These are phyloP conservation scores for Exophiala phaeomuriformis DNA, from an alignment of 2,329 filamentous ascomycete genomes.

Conservation along the genomic window DNA sequence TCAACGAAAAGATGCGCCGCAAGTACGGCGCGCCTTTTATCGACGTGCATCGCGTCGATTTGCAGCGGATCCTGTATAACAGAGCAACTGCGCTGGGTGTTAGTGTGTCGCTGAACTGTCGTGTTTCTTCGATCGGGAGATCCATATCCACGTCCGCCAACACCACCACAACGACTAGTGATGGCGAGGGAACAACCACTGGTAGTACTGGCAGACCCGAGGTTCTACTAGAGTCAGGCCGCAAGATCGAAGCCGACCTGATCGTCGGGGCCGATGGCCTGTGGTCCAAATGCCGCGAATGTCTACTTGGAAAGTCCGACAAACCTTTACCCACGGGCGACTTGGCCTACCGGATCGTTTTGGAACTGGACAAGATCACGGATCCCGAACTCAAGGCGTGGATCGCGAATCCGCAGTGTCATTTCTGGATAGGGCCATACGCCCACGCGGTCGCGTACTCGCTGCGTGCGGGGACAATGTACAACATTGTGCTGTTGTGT, in stretches of 20 bases:
- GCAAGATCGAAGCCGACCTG: conserved; percentile 38
- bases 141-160: too few relatives aligned
- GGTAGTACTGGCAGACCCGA: conserved; percentile 24
- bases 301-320: conserved; percentile 39
- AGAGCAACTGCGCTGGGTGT: conserved; percentile 39
- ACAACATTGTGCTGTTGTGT: conserved; percentile 44
- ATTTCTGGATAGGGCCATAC: conserved; percentile 51
- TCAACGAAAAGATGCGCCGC: conserved; percentile 46
- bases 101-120: conserved; percentile 27
- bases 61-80: conserved; percentile 39
- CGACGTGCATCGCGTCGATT: conserved; percentile 46
- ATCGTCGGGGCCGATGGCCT: conserved; percentile 46
- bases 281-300: conserved; percentile 40
- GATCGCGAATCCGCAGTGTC: conserved; percentile 43
- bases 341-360: conserved; percentile 49
- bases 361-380: conserved; percentile 45
- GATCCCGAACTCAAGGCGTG: conserved; percentile 42
- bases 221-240: conserved; percentile 31
- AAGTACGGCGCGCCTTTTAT: conserved; percentile 40
- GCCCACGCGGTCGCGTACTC: conserved; percentile 48
- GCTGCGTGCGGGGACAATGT: conserved; percentile 39
- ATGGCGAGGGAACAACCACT: too few relatives aligned
- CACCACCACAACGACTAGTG: too few relatives aligned
- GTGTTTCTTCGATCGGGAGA: conserved; percentile 27
- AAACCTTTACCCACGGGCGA: conserved; percentile 49